Conservation (phyloP, 2,329 filamentous ascomycete species). For the Phyllosticta citriasiana region DNA sequence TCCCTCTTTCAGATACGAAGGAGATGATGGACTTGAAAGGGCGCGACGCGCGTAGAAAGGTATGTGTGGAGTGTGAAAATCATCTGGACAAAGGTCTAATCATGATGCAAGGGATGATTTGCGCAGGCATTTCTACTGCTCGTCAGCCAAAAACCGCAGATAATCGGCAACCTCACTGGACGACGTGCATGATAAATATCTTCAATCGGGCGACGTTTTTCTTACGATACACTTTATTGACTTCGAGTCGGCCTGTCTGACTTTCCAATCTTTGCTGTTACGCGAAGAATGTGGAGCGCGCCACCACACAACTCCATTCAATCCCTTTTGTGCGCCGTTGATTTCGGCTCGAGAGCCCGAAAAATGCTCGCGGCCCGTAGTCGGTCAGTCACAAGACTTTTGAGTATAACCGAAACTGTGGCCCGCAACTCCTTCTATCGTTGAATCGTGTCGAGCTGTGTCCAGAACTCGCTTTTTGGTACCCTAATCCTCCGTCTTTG, state of each 20-base stretch:
- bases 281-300: background rate
- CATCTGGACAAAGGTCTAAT: background rate
- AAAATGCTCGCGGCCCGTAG: background rate
- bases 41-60: background rate
- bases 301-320: background rate
- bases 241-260: background rate
- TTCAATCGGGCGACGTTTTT: background rate
- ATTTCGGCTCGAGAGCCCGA: background rate
- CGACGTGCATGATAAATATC: background rate
- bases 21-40: background rate
- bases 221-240: background rate
- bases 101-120: background rate
- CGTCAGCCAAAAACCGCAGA: background rate
- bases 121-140: background rate
- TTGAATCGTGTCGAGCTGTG: background rate
- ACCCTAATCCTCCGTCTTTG: background rate
- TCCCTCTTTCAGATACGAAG: background rate
- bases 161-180: background rate
- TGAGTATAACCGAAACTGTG: background rate
- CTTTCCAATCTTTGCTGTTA: background rate
- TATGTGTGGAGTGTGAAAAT: background rate
- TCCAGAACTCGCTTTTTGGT: background rate
- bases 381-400: background rate
- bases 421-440: background rate
- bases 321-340: background rate